These are phyloP conservation scores for Verticillium isaacii DNA, from an alignment of 2,329 filamentous ascomycete genomes.

Conservation along the genomic window DNA sequence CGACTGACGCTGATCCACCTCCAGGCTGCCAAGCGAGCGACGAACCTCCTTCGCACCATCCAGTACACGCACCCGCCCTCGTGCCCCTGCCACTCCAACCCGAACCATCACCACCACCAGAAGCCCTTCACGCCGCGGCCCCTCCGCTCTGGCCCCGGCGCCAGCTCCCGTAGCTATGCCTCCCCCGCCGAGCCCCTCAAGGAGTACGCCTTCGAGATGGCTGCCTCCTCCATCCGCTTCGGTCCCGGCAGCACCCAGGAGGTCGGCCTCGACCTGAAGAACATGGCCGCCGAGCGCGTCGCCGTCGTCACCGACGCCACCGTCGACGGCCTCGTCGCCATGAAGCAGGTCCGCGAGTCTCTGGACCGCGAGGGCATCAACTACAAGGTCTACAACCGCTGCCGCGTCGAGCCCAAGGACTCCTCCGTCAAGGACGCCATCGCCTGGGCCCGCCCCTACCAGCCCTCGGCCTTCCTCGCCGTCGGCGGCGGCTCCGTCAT, in stretches of 20 bases:
- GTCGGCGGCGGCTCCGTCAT: slow-evolving; percentile 94
- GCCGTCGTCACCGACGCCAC: slow-evolving; percentile 87
- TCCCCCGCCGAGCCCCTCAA: slow-evolving; percentile 73
- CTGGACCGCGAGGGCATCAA: slow-evolving; percentile 72
- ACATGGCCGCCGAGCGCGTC: slow-evolving; percentile 81
- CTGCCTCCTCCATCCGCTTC: slow-evolving; percentile 89
- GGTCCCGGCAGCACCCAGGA: slow-evolving; percentile 91
- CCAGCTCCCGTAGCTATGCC: slow-evolving; percentile 44
- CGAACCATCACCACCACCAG: slow-evolving; percentile 68
- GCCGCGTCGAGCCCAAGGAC: slow-evolving; percentile 89
- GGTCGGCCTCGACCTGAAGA: slow-evolving; percentile 96
- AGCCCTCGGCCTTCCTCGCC: slow-evolving; percentile 85
- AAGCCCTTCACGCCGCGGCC: slow-evolving; percentile 48
- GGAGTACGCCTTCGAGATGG: slow-evolving; percentile 99
- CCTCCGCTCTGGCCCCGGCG: slow-evolving; percentile 19
- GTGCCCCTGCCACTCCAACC: slow-evolving; percentile 92
- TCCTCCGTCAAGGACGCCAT: slow-evolving; percentile 89
- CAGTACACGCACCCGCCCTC: slow-evolving; percentile 83
- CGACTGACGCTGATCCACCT: slow-evolving; percentile 2
- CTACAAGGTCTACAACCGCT: slow-evolving; percentile 76
- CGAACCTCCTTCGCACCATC: slow-evolving; percentile 77
- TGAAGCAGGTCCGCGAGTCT: slow-evolving; percentile 83
- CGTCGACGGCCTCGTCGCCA: slow-evolving; percentile 77
- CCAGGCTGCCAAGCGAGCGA: slow-evolving; percentile 58
- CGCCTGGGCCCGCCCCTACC: slow-evolving; percentile 73